Evolutionary conservation across 163 green algal species (phyloP), one percentile per base, ranked within the genome.

Genomic region (Chloromonas sp.): DNA sequence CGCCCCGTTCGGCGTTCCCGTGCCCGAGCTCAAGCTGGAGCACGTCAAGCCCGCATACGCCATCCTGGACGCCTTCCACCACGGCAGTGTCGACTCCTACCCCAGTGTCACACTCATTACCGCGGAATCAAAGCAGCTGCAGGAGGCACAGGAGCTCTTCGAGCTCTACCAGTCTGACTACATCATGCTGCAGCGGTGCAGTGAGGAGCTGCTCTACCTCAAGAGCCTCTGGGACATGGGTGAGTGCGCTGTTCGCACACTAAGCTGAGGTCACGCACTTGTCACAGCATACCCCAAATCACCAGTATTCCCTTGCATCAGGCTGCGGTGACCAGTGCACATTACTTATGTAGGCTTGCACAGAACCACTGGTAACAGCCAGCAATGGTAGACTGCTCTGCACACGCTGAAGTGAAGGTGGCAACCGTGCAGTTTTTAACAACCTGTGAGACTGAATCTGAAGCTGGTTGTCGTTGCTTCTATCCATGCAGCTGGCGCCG

Each of bases 121-220:
- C 13, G 88, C 88, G 0, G 94, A 98, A 84, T 91, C 88, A n/a
- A 92, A 94, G 85, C 84, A 94, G 84, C 89, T 98, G 83, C 93
- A 95, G 79, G 93, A 97, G 89, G 88, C 89, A 70, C 95, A 98
- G 89, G 95, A 97, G 36, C 89, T 97, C 84, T 95, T 95, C 76
- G 95, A 98, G 91, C 90, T 97, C 3, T 91, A 86, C 86, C 88
- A 90, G 87, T 84, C 86, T 14, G 90, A 93, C 86, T 94, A 94
- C 88, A 82, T 94, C 2, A 88, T 89, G 84, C 87, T 96, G 77
- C 87, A 92, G 85, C 88, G 91, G 82, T 97, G 91, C 87, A 89
- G 90, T 85, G 96, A 98, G 90, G 96, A 98, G 89, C 87, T 98
- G 76, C 71, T 86, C 3, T 92, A 96, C 87, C 92, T 98, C n/a